phyloP scores from a whole-genome alignment of 257 asterid genomes.

The Echium plantagineum region DNA sequence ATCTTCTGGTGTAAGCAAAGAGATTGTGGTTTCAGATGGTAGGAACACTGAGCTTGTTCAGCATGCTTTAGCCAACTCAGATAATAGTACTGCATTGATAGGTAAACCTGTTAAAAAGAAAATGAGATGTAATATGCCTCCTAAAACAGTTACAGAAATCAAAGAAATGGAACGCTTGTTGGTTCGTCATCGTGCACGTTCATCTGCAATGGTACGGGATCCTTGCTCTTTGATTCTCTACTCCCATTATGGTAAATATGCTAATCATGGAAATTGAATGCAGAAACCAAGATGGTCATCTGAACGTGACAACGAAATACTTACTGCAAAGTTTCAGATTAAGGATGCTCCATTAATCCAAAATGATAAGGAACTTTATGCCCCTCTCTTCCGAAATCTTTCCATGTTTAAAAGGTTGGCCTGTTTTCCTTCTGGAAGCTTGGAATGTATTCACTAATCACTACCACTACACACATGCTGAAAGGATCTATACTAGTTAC shows the following conservation, averaged over 20 bases:
- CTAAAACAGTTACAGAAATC: constrained; percentile 48
- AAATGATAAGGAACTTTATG: constrained; percentile 44
- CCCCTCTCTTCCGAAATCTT: constrained; percentile 64
- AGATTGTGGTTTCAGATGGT: constrained; percentile 2
- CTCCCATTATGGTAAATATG: constrained; percentile 1
- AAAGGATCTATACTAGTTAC: not conserved
- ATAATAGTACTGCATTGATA: constrained; percentile 16
- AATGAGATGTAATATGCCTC: constrained; percentile 81
- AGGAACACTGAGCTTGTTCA: constrained; percentile 9
- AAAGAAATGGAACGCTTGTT: constrained; percentile 57
- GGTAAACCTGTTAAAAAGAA: constrained; percentile 37
- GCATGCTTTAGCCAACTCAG: constrained; percentile 10
- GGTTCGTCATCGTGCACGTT: constrained; percentile 56
- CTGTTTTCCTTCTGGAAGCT: constrained; percentile 6
- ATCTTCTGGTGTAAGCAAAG: constrained; percentile 6
- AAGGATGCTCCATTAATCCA: constrained; percentile 46
- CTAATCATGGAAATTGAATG: constrained; percentile 12
- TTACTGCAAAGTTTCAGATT: constrained; percentile 49
- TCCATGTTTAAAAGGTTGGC: constrained; percentile 73
- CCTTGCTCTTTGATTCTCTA: constrained; percentile 5
- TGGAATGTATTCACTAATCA: not conserved
- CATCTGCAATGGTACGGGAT: constrained; percentile 71
- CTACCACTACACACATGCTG: not conserved
- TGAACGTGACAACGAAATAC: constrained; percentile 58
- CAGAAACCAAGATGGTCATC: constrained; percentile 88